These are phyloP conservation scores for Rutstroemia sp. DNA, from an alignment of 2,329 filamentous ascomycete genomes.

Conservation along the genomic window DNA sequence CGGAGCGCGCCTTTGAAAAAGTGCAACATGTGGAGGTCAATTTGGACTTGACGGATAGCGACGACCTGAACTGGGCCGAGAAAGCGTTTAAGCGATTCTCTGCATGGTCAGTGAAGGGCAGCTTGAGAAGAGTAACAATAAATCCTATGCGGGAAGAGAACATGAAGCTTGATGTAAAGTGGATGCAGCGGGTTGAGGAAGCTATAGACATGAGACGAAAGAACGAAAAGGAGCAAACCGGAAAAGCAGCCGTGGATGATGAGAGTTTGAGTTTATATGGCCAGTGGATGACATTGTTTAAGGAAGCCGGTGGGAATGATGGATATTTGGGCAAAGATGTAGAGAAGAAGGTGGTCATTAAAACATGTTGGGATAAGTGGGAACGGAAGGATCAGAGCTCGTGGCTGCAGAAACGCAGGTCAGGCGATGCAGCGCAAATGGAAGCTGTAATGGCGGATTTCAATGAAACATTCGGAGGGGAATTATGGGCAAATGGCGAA, in stretches of 20 bases:
- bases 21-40: neutral
- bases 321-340: neutral
- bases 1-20: neutral
- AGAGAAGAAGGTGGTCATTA: neutral
- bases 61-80: slow-evolving; percentile 3
- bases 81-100: neutral
- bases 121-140: neutral
- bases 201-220: neutral
- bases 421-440: neutral
- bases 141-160: slow-evolving; percentile 2
- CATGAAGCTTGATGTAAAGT: slow-evolving; percentile 3
- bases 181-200: slow-evolving; percentile 5
- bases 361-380: slow-evolving; percentile 6
- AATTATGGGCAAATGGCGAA: slow-evolving; percentile 10
- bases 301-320: neutral
- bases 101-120: neutral
- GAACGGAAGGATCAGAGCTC: neutral
- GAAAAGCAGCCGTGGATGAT: neutral
- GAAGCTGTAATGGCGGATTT: slow-evolving; percentile 4
- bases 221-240: neutral
- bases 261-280: neutral
- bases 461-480: slow-evolving; percentile 1
- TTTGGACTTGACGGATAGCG: neutral
- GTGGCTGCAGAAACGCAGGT: neutral
- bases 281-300: slow-evolving; percentile 1